These are phyloP conservation scores for Porogramme epimiltina DNA, from an alignment of 1,284 basidiomycete species.

Conservation along the genomic window DNA sequence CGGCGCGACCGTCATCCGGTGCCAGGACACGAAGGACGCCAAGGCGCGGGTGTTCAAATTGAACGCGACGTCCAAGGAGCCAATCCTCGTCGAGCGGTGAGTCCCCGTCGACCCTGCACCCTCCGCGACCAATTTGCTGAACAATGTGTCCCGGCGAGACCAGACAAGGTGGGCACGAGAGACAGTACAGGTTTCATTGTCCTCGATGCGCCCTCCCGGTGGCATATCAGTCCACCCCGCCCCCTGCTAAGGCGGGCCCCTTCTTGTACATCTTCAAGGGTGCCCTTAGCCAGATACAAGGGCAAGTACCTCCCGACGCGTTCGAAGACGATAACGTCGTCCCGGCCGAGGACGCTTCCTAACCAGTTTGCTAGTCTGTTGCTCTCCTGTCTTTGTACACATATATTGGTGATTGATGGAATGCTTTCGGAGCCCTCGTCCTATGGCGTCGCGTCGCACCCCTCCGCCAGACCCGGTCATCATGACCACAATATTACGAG, in stretches of 20 bases:
- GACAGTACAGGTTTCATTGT: conserved; percentile 74
- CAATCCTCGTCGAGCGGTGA: conserved; percentile 74
- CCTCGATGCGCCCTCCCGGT: conserved; percentile 74
- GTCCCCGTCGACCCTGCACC: conserved; percentile 18
- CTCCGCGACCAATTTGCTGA: background rate
- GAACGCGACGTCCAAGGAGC: conserved; percentile 64
- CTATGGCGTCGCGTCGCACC: too few species aligned
- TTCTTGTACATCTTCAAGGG: conserved; percentile 76
- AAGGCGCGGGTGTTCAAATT: conserved; percentile 78
- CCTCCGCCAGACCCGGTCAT: too few species aligned
- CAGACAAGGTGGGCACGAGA: conserved; percentile 69
- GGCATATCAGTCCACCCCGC: conserved; percentile 74
- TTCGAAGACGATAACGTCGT: conserved; percentile 57
- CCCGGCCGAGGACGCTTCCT: too few species aligned
- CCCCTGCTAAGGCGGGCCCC: conserved; percentile 69
- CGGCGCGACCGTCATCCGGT: conserved; percentile 70
- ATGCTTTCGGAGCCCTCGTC: too few species aligned
- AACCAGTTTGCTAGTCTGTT: too few species aligned
- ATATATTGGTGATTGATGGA: too few species aligned
- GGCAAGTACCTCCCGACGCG: conserved; percentile 75
- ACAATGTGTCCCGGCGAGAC: conserved; percentile 11
- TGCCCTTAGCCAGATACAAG: conserved; percentile 76
- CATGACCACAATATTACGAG: too few species aligned
- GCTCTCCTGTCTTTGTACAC: too few species aligned
- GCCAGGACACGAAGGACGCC: conserved; percentile 54